Conservation (phyloP, 306 rosid genomes). For the Cotoneaster glaucophyllus region DNA sequence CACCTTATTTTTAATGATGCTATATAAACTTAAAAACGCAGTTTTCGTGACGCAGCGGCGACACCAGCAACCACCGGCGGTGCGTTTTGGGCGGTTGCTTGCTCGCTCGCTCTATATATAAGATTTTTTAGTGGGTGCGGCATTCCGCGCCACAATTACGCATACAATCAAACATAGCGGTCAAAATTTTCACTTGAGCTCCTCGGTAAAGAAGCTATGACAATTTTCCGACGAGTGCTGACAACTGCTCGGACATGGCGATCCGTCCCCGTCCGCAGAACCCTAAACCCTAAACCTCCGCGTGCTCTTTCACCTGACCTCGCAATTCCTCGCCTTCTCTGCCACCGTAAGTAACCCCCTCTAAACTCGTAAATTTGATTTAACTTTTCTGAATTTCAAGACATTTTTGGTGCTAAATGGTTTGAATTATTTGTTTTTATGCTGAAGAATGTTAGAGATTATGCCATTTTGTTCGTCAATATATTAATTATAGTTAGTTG, state of each 20-base stretch:
- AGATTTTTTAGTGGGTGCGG: neutral
- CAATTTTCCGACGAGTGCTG: constrained; percentile 27
- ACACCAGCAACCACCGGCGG: neutral
- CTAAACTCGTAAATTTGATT: neutral
- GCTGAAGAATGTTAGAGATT: neutral
- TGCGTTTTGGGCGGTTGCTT: neutral
- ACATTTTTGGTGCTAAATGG: neutral
- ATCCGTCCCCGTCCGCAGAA: constrained; percentile 27
- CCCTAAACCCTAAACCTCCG: constrained; percentile 37
- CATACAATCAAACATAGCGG: neutral
- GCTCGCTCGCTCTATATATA: neutral
- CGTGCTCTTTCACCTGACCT: constrained; percentile 9
- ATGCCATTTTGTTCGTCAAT: neutral
- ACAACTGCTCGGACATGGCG: constrained; percentile 21
- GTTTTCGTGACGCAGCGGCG: neutral
- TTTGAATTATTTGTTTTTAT: neutral
- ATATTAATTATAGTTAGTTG: neutral
- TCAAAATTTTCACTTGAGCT: neutral
- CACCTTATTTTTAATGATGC: too few species aligned
- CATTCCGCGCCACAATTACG: neutral
- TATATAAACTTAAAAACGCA: too few species aligned
- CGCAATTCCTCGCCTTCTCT: constrained; percentile 15
- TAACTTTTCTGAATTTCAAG: neutral
- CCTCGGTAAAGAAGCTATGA: constrained; percentile 23
- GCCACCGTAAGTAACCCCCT: constrained; percentile 30